Evolutionary conservation across 2,329 filamentous ascomycete genomes (phyloP).

Genomic region (Alternaria brassicicola): DNA sequence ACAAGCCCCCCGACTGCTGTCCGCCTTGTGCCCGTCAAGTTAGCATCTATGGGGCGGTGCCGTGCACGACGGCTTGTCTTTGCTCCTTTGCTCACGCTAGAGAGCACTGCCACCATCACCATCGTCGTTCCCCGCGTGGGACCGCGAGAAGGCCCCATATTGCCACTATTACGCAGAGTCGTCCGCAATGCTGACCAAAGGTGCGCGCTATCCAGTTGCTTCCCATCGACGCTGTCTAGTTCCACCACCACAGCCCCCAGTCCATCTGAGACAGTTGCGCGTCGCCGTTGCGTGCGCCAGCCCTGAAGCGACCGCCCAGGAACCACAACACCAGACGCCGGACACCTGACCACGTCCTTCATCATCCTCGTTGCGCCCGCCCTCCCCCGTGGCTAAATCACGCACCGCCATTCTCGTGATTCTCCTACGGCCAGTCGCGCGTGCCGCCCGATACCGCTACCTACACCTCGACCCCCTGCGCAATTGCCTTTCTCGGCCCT

Average conservation of each 20-base stretch:
- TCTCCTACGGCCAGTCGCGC: neutral
- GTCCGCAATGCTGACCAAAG: slow-evolving; percentile 43
- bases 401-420: neutral
- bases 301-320: slow-evolving; percentile 23
- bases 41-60: slow-evolving; percentile 16
- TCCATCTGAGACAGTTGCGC: slow-evolving; percentile 41
- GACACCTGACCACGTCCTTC: slow-evolving; percentile 13
- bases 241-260: slow-evolving; percentile 26
- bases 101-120: slow-evolving; percentile 30
- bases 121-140: slow-evolving; percentile 30
- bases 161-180: slow-evolving; percentile 28
- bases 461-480: neutral
- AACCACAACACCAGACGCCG: slow-evolving; percentile 16
- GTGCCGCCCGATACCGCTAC: neutral
- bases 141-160: slow-evolving; percentile 23
- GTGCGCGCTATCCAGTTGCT: slow-evolving; percentile 29
- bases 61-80: slow-evolving; percentile 15
- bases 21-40: neutral
- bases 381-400: neutral
- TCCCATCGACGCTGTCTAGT: slow-evolving; percentile 15
- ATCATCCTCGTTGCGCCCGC: neutral
- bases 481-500: neutral
- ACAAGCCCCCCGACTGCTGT: slow-evolving; percentile 4
- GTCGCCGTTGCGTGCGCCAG: slow-evolving; percentile 22
- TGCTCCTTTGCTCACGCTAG: slow-evolving; percentile 22